Conservation (phyloP, 345 rosid genomes). For the Luvunga scandens region DNA sequence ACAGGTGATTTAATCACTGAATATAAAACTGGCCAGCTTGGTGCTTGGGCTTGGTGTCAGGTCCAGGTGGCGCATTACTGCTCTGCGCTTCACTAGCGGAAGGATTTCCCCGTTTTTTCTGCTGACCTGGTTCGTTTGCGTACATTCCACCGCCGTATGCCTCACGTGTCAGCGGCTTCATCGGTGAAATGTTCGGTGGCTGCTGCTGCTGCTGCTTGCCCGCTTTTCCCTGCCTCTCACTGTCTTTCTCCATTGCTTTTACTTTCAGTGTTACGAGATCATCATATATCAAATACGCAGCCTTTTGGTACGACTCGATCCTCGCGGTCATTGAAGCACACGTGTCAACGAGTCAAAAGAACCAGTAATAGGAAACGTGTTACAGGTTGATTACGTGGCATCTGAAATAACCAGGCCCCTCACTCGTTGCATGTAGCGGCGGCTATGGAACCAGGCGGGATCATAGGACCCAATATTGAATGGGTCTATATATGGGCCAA, state of each 20-base stretch:
- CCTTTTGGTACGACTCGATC: neutral
- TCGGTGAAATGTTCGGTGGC: constrained; percentile 42
- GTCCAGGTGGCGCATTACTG: constrained; percentile 52
- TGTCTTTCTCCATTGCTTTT: constrained; percentile 30
- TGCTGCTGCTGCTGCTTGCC: constrained; percentile 22
- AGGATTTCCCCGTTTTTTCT: constrained; percentile 21
- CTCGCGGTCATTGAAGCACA: no score
- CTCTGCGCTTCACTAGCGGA: constrained; percentile 65
- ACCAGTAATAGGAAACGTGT: neutral
- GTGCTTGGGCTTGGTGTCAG: constrained; percentile 2
- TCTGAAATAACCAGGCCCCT: neutral
- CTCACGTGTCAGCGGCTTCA: constrained; percentile 51
- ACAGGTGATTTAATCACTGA: constrained; percentile 26
- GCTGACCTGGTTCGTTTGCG: constrained; percentile 29
- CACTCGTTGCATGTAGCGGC: neutral
- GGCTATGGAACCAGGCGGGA: no score
- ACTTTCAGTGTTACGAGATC: neutral
- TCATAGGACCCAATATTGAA: no score
- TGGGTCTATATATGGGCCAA: no score
- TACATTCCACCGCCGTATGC: constrained; percentile 75
- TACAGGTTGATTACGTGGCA: neutral
- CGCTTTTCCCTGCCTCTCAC: constrained; percentile 17
- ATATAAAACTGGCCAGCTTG: constrained; percentile 65
- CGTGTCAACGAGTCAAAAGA: neutral
- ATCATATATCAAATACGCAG: neutral